Conservation (phyloP, 2,329 filamentous ascomycete species). For the Aspergillus niger region DNA sequence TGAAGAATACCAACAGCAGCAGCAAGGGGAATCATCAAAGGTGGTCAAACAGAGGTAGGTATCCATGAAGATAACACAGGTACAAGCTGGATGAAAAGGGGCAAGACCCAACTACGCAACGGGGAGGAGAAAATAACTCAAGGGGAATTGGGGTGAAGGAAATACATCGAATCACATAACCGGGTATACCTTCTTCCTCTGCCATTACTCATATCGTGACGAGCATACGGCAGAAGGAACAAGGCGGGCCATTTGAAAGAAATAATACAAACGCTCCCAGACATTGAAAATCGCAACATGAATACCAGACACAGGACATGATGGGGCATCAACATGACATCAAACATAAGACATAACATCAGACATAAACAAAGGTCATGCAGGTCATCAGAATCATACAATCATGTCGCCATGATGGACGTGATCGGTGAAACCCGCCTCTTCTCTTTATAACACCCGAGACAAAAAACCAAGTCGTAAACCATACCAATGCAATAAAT, state of each 20-base stretch:
- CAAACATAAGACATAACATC: slow-evolving; percentile 16
- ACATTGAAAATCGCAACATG: slow-evolving; percentile 6
- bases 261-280: slow-evolving; percentile 22
- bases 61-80: slow-evolving; percentile 6
- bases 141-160: background rate
- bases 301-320: slow-evolving; percentile 11
- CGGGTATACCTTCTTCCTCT: slow-evolving; percentile 26
- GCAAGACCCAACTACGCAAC: background rate
- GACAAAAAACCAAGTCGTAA: slow-evolving; percentile 14
- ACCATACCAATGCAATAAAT: slow-evolving; percentile 20
- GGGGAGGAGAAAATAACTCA: background rate
- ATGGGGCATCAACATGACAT: slow-evolving; percentile 14
- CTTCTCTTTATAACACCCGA: slow-evolving; percentile 20
- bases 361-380: slow-evolving; percentile 21
- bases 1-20: background rate
- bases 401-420: slow-evolving; percentile 31
- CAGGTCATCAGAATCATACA: slow-evolving; percentile 33
- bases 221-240: slow-evolving; percentile 18
- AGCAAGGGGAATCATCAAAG: background rate
- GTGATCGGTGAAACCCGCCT: slow-evolving; percentile 25
- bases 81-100: background rate
- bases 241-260: slow-evolving; percentile 16
- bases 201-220: slow-evolving; percentile 19
- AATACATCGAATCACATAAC: slow-evolving; percentile 12
- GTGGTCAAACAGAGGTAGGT: background rate